phyloP scores from a whole-genome alignment of 352 stramenopile species.

The Pythium sp. region DNA sequence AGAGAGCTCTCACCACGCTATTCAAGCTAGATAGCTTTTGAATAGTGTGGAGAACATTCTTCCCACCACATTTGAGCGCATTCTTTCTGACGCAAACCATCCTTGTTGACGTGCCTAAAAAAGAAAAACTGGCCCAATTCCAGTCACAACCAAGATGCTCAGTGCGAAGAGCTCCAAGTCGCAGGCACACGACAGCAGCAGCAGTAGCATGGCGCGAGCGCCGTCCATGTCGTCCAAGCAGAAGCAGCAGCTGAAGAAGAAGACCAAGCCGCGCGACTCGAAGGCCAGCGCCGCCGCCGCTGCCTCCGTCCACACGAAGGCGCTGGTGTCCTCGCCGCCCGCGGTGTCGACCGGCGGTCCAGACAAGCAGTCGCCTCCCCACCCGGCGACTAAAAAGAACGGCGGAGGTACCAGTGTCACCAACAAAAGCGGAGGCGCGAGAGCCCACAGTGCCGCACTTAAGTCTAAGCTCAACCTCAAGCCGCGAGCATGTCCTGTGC shows the following conservation, averaged over 20 bases:
- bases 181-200: background rate
- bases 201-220: conserved; percentile 3
- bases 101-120: background rate
- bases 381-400: background rate
- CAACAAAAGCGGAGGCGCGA: background rate
- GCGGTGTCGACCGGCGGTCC: background rate
- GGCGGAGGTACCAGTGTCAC: background rate
- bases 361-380: background rate
- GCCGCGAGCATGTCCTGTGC: conserved; percentile 8
- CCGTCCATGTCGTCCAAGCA: conserved; percentile 3
- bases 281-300: background rate
- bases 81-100: background rate
- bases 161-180: conserved; percentile 8
- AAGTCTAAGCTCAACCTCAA: background rate
- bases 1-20: too few species aligned
- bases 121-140: background rate
- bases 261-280: conserved; percentile 2
- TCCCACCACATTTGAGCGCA: background rate
- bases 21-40: background rate
- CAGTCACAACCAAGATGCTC: background rate
- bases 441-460: background rate
- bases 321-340: background rate
- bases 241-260: conserved; percentile 2
- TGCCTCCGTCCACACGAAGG: background rate
- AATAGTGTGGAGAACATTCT: background rate